Conservation (phyloP, 78 protist genomes). For the Tieghemostelium lacteum region DNA sequence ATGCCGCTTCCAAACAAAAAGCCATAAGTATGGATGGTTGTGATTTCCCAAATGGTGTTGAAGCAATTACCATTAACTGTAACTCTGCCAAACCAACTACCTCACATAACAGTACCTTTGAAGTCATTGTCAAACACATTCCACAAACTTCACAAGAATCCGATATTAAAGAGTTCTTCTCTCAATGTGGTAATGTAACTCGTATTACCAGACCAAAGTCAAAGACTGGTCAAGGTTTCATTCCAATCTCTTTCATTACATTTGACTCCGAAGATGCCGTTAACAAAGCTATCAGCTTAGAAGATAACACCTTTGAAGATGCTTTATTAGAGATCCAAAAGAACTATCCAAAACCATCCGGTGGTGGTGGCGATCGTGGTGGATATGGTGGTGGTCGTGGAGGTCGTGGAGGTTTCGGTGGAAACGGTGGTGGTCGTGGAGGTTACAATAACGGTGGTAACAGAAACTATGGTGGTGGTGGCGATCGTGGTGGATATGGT, state of each 20-base stretch:
- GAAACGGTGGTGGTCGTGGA: constrained; percentile 1
- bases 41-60: neutral
- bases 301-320: neutral
- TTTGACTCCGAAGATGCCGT: constrained; percentile 6
- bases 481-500: constrained; percentile 24
- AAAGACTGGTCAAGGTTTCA: constrained; percentile 5
- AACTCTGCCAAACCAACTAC: constrained; percentile 10
- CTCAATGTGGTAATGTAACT: constrained; percentile 1
- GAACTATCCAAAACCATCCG: neutral
- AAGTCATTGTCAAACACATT: constrained; percentile 5
- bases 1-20: neutral
- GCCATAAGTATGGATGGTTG: constrained; percentile 4
- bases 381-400: constrained; percentile 23
- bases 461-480: constrained; percentile 12
- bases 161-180: constrained; percentile 11
- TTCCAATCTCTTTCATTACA: neutral
- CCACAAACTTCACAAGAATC: constrained; percentile 1
- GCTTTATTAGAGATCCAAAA: neutral
- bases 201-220: constrained; percentile 32
- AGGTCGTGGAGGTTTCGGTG: constrained; percentile 12
- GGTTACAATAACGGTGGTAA: neutral
- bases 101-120: neutral
- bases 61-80: neutral
- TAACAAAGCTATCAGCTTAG: constrained; percentile 1
- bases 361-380: constrained; percentile 20